Evolutionary conservation across 106 monocot genomes (phyloP), one percentile per base, ranked within the genome.

Genomic region (Ottelia alismoides): DNA sequence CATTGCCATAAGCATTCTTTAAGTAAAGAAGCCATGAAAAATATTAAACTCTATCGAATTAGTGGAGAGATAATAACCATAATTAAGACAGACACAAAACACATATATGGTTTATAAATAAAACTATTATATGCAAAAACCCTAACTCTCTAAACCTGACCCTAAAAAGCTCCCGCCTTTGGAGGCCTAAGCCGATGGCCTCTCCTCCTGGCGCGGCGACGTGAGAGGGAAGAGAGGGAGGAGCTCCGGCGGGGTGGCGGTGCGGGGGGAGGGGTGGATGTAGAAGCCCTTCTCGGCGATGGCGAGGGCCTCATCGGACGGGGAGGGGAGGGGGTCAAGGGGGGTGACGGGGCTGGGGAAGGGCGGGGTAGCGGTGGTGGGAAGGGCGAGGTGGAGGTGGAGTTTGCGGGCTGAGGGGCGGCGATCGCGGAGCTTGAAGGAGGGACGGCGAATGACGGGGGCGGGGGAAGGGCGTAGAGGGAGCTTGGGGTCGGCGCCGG

Each of bases 361-460:
- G 55, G 71, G 40, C 25, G 80, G 80, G 53, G 53, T 3, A 20
- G 0, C 14, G n/a, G n/a, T n/a, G 27, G 2, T 1, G 53, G 16
- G 17, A 29, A 22, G n/a, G 0, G 25, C 24, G 14, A 61, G 55
- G 0, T 46, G 4, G 24, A 61, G 45, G 1, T 70, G 65, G 47
- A 32, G 56, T 49, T 29, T 68, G 60, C 11, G 72, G 64, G 40
- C 60, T 67, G 51, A 54, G 31, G 31, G 56, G 27, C 77, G 63
- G 25, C 77, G 61, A 47, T 71, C 72, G 68, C 54, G 52, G 53
- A 72, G 78, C 72, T 78, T 78, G 78, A 72, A 72, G 6, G 72
- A 30, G 12, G 68, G 67, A 49, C 61, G 53, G 64, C 60, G 68
- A 2, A 23, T 10, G 31, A 11, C 0, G 24, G 45, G 0, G 6